These are phyloP conservation scores for Aureobasidium sp. DNA, from an alignment of 2,329 filamentous ascomycete genomes.

Conservation along the genomic window DNA sequence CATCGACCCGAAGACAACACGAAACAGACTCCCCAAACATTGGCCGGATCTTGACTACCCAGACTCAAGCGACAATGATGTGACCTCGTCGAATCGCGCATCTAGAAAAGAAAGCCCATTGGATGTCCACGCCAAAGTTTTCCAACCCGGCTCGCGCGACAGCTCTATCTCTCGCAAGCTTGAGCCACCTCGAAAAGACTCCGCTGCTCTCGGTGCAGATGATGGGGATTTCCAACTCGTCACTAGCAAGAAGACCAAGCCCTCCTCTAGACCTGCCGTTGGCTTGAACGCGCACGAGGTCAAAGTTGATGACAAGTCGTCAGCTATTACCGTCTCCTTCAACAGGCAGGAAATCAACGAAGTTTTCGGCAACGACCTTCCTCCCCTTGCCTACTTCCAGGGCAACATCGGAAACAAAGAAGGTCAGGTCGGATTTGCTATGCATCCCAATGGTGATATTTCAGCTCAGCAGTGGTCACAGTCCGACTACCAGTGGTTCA, in stretches of 20 bases:
- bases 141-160: constrained; percentile 22
- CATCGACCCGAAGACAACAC: not conserved
- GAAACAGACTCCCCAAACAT: constrained; percentile 22
- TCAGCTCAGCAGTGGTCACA: constrained; percentile 42
- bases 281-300: constrained; percentile 23
- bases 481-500: constrained; percentile 36
- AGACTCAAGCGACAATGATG: constrained; percentile 18
- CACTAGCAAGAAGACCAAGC: constrained; percentile 22
- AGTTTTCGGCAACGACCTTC: constrained; percentile 37
- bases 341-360: constrained; percentile 29
- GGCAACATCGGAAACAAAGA: constrained; percentile 28
- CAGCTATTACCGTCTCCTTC: constrained; percentile 26
- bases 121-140: constrained; percentile 28
- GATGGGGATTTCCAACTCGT: constrained; percentile 27
- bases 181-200: not conserved
- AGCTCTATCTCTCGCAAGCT: constrained; percentile 2
- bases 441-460: constrained; percentile 42
- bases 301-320: constrained; percentile 24
- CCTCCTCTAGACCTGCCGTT: constrained; percentile 13
- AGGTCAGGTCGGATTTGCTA: constrained; percentile 40
- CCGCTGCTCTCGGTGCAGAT: not conserved
- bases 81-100: constrained; percentile 16
- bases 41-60: constrained; percentile 26
- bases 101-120: constrained; percentile 12
- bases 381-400: constrained; percentile 35